phyloP scores from a whole-genome alignment of 2,329 filamentous ascomycete species.

The Aspergillus carbonarius region DNA sequence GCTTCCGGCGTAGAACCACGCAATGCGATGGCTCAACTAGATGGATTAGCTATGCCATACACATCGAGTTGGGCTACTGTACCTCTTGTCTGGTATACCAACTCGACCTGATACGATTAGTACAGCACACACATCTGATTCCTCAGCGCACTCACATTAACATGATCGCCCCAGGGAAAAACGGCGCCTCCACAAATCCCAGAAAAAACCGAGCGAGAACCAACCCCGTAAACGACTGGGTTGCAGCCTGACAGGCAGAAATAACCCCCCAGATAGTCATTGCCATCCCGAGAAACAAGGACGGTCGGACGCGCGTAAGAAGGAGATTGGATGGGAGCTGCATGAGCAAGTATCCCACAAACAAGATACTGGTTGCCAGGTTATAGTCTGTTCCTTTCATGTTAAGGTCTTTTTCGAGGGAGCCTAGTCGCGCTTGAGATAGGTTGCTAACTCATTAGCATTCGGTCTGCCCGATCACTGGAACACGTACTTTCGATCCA shows the following conservation, averaged over 20 bases:
- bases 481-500: constrained; percentile 30
- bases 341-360: constrained; percentile 61
- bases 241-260: constrained; percentile 35
- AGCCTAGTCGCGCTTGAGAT: constrained; percentile 55
- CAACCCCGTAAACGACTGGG: constrained; percentile 43
- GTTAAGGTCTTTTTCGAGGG: constrained; percentile 53
- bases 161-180: constrained; percentile 63
- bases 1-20: constrained; percentile 50
- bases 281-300: constrained; percentile 51
- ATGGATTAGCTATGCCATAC: constrained; percentile 41
- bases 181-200: constrained; percentile 43
- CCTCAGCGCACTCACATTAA: constrained; percentile 44
- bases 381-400: constrained; percentile 61
- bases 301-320: constrained; percentile 55
- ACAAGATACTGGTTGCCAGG: constrained; percentile 55
- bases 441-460: constrained; percentile 42
- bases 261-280: constrained; percentile 40
- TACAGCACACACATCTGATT: background rate
- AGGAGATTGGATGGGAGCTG: constrained; percentile 62
- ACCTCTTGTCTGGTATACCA: constrained; percentile 64
- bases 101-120: constrained; percentile 49
- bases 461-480: background rate
- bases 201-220: constrained; percentile 44
- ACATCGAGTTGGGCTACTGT: background rate
- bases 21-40: constrained; percentile 48